Evolutionary conservation across 192 early-diverging fungal genomes (phyloP), one percentile per base, ranked within the genome.

Genomic region (Podila horticola): DNA sequence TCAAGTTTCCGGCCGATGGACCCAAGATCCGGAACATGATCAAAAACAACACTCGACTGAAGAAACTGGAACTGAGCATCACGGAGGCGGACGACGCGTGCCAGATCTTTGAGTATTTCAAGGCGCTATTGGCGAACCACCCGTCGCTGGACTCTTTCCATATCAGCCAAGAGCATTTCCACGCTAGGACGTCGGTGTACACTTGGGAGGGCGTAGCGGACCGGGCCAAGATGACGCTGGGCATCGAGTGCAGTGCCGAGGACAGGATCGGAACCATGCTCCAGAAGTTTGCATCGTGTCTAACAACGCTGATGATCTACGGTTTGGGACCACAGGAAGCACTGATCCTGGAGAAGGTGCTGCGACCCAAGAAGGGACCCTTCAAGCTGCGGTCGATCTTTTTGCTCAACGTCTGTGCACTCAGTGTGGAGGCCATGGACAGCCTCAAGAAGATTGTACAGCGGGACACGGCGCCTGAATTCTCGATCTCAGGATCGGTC

Each of bases 51-150:
- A 34, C 11, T 6, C 45, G 48, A n/a, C 30, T 77, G 26, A 51
- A 49, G n/a, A 65, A 59, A 24, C 49, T 77, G 30, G 75, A 77
- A 20, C 36, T 77, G 12, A 36, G 41, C 12, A 71, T 77, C 64
- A 58, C 48, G 0, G 34, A 33, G 22, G 57, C 60, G 33, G 75
- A 77, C 28, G 75, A 77, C 31, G 67, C 75, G 0, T 77, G 75
- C 20, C 68, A 66, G n/a, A 63, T 77, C 15, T 77, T 77, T 52
- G 75, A 77, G 59, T 77, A 71, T 50, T 77, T 77, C 58, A 77
- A 77, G 45, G 62, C 75, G 11, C 1, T 69, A 2, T 57, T 69
- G 67, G 49, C 49, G 20, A 69, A 69, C 57, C 74, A 75, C 31
- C 74, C 74, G 6, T 69, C 61, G 22, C 28, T 77, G 68, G 69